Base-by-base conservation (phyloP, 2,329 filamentous ascomycete genomes). In the Arthrobotrys conoides region DNA sequence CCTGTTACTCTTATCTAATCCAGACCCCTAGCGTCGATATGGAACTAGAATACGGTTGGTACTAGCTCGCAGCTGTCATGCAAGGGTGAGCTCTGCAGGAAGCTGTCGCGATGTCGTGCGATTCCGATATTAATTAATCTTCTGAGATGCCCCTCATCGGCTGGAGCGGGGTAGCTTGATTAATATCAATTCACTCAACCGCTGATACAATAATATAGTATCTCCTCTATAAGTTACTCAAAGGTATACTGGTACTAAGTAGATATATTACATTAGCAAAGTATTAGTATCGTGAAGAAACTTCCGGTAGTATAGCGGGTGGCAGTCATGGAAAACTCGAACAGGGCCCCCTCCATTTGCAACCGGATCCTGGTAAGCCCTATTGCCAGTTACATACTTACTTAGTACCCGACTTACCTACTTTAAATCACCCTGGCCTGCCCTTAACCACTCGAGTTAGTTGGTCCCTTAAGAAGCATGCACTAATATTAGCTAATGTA, bases 41-140 rank as follows among this genome's bases (percentile, higher is more conserved):
- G 18, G 18, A 5, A 9, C 55, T 41, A 22, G 53, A 33, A n/a
- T n/a, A n/a, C n/a, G n/a, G n/a, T 30, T 30, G 27, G 6, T 33
- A 18, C 27, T 49, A 44, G 22, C 20, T 48, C 68, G 44, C 33
- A 73, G 38, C 24, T 67, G 38, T 59, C 51, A 73, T 73, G 70
- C 70, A 73, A 73, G 70, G 70, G 61, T 73, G 70, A 73, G 61
- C 61, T 65, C 61, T 61, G 36, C 36, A 16, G 57, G 57, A 61
- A 61, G 57, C 57, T 61, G 57, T 61, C 57, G 57, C 57, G 57
- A 61, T 61, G 57, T 41, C 55, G 55, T 59, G 55, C 55, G 18
- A 16, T 38, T 57, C 16, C 27, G 27, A 6, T 14, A 38, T 10
- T 38, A 14, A n/a, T n/a, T n/a, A n/a, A n/a, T n/a, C n/a, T n/a